Conservation (phyloP, 2,329 filamentous ascomycete genomes). For the Penicillium paneum region DNA sequence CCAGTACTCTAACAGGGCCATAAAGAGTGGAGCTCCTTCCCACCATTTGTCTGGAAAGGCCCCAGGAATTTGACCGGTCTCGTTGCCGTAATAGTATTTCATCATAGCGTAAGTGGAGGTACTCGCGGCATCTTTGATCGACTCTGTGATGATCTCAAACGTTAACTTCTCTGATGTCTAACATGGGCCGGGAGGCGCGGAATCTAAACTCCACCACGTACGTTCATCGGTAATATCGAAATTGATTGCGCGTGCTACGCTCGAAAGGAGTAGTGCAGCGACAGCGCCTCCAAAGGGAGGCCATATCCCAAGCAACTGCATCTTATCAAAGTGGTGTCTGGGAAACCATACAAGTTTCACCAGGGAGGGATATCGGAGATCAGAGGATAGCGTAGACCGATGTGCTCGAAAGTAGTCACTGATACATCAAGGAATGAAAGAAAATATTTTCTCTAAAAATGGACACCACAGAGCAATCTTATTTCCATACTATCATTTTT, state of each 20-base stretch:
- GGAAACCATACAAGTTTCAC: not conserved
- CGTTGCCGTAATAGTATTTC: constrained; percentile 12
- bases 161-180: not conserved
- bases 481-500: constrained; percentile 3
- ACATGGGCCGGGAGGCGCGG: not conserved
- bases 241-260: constrained; percentile 19
- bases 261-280: constrained; percentile 2
- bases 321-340: not conserved
- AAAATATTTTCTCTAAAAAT: not conserved
- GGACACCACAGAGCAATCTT: not conserved
- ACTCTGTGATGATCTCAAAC: constrained; percentile 3
- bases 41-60: constrained; percentile 16
- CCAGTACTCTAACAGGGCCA: constrained; percentile 14
- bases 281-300: not conserved
- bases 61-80: constrained; percentile 15
- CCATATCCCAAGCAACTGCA: constrained; percentile 6
- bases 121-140: constrained; percentile 12
- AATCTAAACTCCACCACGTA: constrained; percentile 9
- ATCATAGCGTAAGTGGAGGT: constrained; percentile 11
- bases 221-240: constrained; percentile 28
- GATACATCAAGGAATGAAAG: not conserved
- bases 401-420: not conserved
- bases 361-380: not conserved
- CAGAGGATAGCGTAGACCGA: not conserved
- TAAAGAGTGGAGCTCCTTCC: constrained; percentile 12